Evolutionary conservation across 805 yeast genomes (phyloP).

Genomic region (Torulaspora quercuum): DNA sequence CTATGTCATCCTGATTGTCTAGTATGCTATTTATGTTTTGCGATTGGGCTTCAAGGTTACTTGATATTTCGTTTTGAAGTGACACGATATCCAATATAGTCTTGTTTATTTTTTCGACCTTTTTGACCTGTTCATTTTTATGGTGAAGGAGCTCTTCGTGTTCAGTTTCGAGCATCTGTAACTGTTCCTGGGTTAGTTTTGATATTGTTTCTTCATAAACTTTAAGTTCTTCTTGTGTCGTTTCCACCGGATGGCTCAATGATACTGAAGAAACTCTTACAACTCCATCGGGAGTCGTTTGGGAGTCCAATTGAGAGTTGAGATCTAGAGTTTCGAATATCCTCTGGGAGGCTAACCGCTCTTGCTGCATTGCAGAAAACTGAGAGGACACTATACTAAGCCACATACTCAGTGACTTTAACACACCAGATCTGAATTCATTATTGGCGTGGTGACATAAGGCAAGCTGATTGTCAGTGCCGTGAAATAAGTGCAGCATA

Average conservation of each 20-base stretch:
- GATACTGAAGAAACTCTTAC: slow-evolving; percentile 32
- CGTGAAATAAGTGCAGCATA: slow-evolving; percentile 31
- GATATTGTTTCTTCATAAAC: slow-evolving; percentile 38
- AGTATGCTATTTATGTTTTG: slow-evolving; percentile 61
- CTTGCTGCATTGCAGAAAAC: slow-evolving; percentile 50
- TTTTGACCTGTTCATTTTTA: slow-evolving; percentile 57
- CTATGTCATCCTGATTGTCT: slow-evolving; percentile 65
- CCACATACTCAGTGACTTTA: slow-evolving; percentile 46
- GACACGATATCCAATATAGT: slow-evolving; percentile 71
- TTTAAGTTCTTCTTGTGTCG: slow-evolving; percentile 35
- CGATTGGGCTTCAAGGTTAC: slow-evolving; percentile 70
- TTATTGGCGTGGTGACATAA: slow-evolving; percentile 40
- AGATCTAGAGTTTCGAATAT: slow-evolving; percentile 37
- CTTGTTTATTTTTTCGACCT: slow-evolving; percentile 56
- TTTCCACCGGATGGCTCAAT: slow-evolving; percentile 25
- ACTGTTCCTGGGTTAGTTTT: slow-evolving; percentile 47
- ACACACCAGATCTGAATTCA: slow-evolving; percentile 47
- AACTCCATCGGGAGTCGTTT: slow-evolving; percentile 29
- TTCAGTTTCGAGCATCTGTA: slow-evolving; percentile 56
- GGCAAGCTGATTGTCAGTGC: slow-evolving; percentile 37
- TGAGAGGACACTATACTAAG: slow-evolving; percentile 43
- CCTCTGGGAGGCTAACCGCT: slow-evolving; percentile 43
- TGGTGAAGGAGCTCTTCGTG: slow-evolving; percentile 52
- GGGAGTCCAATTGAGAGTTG: slow-evolving; percentile 17
- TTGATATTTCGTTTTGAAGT: slow-evolving; percentile 67